Evolutionary conservation across 2,329 filamentous ascomycete genomes (phyloP).

Genomic region (Neoscytalidium dimidiatum): DNA sequence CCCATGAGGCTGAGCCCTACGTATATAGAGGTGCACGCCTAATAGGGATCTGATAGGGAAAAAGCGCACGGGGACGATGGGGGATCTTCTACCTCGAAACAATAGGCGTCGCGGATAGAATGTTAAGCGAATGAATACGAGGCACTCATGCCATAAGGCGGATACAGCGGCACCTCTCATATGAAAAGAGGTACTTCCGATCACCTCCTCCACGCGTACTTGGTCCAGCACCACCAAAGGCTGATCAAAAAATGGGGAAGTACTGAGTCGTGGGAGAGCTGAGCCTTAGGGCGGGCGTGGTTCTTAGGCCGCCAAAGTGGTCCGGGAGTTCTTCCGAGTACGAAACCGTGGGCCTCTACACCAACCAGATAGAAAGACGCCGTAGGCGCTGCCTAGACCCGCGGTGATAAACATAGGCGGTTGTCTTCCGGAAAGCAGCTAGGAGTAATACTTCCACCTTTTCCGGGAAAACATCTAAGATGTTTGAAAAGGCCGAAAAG

Average conservation of each 20-base stretch:
- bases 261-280: slow-evolving; percentile 1
- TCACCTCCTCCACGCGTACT: neutral
- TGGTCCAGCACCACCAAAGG: neutral
- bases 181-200: neutral
- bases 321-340: neutral
- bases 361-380: neutral
- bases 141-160: neutral
- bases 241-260: neutral
- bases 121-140: slow-evolving; percentile 10
- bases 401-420: neutral
- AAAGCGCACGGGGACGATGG: neutral
- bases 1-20: slow-evolving; percentile 1
- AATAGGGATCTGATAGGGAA: neutral
- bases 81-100: slow-evolving; percentile 12
- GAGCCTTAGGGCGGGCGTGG: neutral
- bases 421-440: too few species aligned
- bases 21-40: slow-evolving; percentile 14
- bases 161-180: neutral
- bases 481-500: too few species aligned
- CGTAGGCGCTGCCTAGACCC: neutral
- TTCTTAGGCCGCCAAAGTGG: slow-evolving; percentile 1
- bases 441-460: neutral
- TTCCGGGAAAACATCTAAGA: too few species aligned
- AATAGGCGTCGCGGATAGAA: neutral
- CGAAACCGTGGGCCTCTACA: neutral